A percentile compares a stretch with the other conserved stretches of the same genome.
phyloP scores from a whole-genome alignment of 805 yeast genomes.

The Sugiyamaella boreocaroliniensis region DNA sequence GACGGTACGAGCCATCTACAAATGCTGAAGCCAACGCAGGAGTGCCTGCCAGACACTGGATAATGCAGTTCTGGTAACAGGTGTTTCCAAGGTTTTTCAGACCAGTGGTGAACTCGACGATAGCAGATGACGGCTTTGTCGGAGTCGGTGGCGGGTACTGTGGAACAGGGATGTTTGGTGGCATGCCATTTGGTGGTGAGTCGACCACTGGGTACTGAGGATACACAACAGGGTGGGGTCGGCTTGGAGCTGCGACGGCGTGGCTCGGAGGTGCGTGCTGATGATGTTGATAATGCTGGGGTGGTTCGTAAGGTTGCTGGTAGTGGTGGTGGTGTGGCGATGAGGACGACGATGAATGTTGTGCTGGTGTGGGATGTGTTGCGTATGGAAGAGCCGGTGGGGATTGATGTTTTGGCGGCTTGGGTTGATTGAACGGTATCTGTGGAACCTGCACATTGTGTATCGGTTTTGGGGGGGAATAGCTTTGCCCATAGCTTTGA shows the following conservation, averaged over 20 bases:
- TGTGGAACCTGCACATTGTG: not conserved
- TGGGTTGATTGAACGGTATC: not conserved
- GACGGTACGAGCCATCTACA: conserved; percentile 50
- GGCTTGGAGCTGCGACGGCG: not conserved
- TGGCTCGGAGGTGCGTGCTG: not conserved
- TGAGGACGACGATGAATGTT: not conserved
- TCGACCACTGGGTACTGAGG: conserved; percentile 2
- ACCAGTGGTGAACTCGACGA: conserved; percentile 53
- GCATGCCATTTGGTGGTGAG: conserved; percentile 3
- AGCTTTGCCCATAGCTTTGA: not conserved
- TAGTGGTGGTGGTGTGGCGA: not conserved
- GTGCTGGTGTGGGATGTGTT: not conserved
- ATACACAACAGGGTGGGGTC: not conserved
- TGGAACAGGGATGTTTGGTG: not conserved
- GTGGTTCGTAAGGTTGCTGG: not conserved
- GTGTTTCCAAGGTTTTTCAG: conserved; percentile 79
- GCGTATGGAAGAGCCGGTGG: not conserved
- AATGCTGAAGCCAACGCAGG: conserved; percentile 59
- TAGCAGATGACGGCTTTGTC: conserved; percentile 1
- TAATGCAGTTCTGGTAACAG: conserved; percentile 83
- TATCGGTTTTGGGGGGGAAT: not conserved
- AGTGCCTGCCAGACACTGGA: conserved; percentile 81
- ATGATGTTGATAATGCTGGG: not conserved
- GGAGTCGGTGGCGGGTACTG: not conserved
- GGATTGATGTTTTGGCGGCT: conserved; percentile 1